Conservation (phyloP, 2,329 filamentous ascomycete genomes). For the Coniella vitis region DNA sequence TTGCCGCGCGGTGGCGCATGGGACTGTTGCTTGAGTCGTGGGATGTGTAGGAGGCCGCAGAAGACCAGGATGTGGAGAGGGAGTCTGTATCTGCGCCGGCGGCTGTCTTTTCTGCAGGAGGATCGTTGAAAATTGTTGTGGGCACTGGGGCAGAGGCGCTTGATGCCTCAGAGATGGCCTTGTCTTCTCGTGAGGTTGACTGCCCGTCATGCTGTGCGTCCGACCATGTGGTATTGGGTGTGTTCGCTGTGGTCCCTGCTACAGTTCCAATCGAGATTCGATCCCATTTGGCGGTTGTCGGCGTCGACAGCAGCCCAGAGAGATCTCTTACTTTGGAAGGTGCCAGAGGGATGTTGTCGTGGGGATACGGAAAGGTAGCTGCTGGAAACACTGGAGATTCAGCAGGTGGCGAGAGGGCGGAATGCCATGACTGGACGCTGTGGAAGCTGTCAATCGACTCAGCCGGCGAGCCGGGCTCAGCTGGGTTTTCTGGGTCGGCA, state of each 20-base stretch:
- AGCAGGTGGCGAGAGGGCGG: slow-evolving; percentile 35
- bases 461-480: slow-evolving; percentile 32
- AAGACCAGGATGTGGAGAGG: slow-evolving; percentile 22
- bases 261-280: slow-evolving; percentile 22
- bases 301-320: slow-evolving; percentile 29
- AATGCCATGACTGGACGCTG: slow-evolving; percentile 46
- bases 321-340: slow-evolving; percentile 23
- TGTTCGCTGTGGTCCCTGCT: slow-evolving; percentile 5
- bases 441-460: slow-evolving; percentile 48
- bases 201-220: neutral
- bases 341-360: slow-evolving; percentile 33
- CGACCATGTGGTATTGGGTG: slow-evolving; percentile 10
- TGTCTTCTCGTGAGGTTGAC: neutral
- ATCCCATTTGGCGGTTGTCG: slow-evolving; percentile 25
- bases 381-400: slow-evolving; percentile 37
- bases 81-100: slow-evolving; percentile 15
- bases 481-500: slow-evolving; percentile 23
- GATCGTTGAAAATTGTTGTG: neutral
- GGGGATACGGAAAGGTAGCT: slow-evolving; percentile 30
- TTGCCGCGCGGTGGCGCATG: slow-evolving; percentile 45
- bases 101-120: neutral
- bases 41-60: slow-evolving; percentile 10
- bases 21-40: slow-evolving; percentile 19
- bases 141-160: neutral
- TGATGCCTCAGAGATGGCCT: neutral